A percentile compares a stretch with the other conserved stretches of the same genome.
These are phyloP conservation scores for Nicotiana undulata DNA, from an alignment of 257 asterid species.

Conservation along the genomic window DNA sequence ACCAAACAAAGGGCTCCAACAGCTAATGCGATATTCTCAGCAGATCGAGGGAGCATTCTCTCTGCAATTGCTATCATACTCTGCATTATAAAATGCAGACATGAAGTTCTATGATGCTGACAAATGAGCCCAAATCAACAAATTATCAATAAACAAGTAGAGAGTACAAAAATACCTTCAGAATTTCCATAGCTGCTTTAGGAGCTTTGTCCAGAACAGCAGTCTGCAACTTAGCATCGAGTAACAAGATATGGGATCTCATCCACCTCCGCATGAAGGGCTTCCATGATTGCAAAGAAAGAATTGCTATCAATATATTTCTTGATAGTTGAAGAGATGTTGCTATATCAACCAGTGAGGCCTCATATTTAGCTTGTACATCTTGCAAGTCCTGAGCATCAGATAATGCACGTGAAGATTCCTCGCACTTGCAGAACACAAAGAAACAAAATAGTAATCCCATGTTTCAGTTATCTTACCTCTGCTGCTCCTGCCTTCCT, in stretches of 20 bases:
- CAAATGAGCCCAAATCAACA: slow-evolving; percentile 4
- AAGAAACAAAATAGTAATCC: slow-evolving; percentile 4
- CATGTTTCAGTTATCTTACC: slow-evolving; percentile 39
- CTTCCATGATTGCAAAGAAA: slow-evolving; percentile 92
- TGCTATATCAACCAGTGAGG: slow-evolving; percentile 59
- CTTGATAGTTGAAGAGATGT: slow-evolving; percentile 79
- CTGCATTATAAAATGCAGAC: slow-evolving; percentile 32
- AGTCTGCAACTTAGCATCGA: slow-evolving; percentile 49
- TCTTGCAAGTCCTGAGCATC: slow-evolving; percentile 45
- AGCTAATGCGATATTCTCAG: slow-evolving; percentile 86
- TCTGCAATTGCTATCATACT: slow-evolving; percentile 50
- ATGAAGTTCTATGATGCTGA: slow-evolving; percentile 3
- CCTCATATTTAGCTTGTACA: slow-evolving; percentile 56
- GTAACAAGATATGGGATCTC: slow-evolving; percentile 55
- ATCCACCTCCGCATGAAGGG: slow-evolving; percentile 92
- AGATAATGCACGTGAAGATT: slow-evolving; percentile 10
- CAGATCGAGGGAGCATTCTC: slow-evolving; percentile 68
- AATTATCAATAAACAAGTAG: slow-evolving; percentile 1
- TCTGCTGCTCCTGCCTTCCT: slow-evolving; percentile 38
- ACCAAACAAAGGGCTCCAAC: slow-evolving; percentile 89
- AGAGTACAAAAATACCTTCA: slow-evolving; percentile 48
- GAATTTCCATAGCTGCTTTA: slow-evolving; percentile 67
- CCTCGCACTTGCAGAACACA: slow-evolving; percentile 8
- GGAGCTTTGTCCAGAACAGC: slow-evolving; percentile 48
- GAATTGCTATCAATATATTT: slow-evolving; percentile 67